These are phyloP conservation scores for Aspergillus clavatus DNA, from an alignment of 2,329 filamentous ascomycete species.

Conservation along the genomic window DNA sequence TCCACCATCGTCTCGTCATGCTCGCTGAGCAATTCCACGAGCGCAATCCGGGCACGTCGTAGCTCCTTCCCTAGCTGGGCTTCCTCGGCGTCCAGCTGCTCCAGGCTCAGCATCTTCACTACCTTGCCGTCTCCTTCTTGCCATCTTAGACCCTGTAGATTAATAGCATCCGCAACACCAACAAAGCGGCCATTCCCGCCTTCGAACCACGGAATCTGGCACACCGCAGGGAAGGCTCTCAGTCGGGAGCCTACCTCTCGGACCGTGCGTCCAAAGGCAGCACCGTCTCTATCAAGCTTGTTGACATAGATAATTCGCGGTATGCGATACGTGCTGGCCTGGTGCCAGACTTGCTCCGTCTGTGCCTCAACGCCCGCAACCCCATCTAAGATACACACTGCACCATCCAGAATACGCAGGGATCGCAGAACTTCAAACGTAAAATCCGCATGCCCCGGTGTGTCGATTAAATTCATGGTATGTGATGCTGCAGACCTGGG, in stretches of 20 bases:
- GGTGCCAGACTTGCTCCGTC: constrained; percentile 92
- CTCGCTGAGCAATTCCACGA: constrained; percentile 82
- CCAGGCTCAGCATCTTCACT: constrained; percentile 53
- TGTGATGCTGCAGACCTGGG: constrained; percentile 54
- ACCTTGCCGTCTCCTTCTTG: constrained; percentile 61
- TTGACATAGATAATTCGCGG: constrained; percentile 79
- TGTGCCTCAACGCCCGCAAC: constrained; percentile 95
- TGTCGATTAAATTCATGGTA: constrained; percentile 89
- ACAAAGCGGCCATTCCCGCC: constrained; percentile 66
- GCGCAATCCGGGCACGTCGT: constrained; percentile 65
- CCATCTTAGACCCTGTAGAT: constrained; percentile 72
- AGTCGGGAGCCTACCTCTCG: constrained; percentile 78
- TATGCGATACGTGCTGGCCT: constrained; percentile 79
- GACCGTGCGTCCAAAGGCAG: constrained; percentile 76
- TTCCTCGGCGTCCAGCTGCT: constrained; percentile 50
- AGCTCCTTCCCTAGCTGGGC: constrained; percentile 59
- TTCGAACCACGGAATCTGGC: constrained; percentile 93
- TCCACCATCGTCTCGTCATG: constrained; percentile 84
- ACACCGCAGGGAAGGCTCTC: constrained; percentile 80
- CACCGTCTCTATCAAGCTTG: constrained; percentile 78
- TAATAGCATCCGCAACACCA: constrained; percentile 79
- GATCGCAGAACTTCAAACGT: constrained; percentile 94
- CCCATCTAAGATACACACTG: constrained; percentile 87
- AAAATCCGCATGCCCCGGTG: constrained; percentile 94
- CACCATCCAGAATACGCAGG: constrained; percentile 79